Percentiles rank a stretch among this genome's conserved stretches.
Conservation (phyloP, 306 rosid species). For the Castanea crenata region DNA sequence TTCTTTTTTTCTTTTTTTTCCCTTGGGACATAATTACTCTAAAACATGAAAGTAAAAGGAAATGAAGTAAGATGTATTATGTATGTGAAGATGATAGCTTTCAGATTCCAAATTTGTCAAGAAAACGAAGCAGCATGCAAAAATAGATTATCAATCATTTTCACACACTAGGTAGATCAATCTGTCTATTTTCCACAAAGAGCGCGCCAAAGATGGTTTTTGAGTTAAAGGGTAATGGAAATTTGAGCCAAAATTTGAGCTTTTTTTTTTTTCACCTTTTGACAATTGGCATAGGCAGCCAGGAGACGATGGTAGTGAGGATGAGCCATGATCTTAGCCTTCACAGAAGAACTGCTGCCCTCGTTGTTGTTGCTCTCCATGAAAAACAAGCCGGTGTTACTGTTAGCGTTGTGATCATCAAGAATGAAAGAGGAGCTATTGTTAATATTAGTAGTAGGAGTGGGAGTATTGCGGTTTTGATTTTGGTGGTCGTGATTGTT, state of each 20-base stretch:
- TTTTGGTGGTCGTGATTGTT: constrained; percentile 22
- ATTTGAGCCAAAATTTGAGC: constrained; percentile 5
- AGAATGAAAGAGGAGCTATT: constrained; percentile 32
- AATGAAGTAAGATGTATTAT: background rate
- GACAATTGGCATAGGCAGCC: constrained; percentile 85
- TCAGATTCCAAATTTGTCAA: constrained; percentile 40
- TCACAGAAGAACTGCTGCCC: constrained; percentile 39
- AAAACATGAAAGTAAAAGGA: background rate
- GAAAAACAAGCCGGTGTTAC: constrained; percentile 47
- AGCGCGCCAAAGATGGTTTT: background rate
- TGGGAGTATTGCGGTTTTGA: constrained; percentile 28
- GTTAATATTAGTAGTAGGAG: background rate
- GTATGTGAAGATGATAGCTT: constrained; percentile 8
- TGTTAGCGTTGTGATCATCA: constrained; percentile 21
- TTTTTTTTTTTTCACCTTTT: constrained; percentile 56
- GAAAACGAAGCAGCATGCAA: constrained; percentile 11
- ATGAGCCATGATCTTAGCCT: constrained; percentile 94
- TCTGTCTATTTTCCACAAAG: background rate
- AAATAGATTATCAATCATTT: constrained; percentile 21
- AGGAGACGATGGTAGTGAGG: constrained; percentile 96
- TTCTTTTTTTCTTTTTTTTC: background rate
- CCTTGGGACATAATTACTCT: constrained; percentile 11
- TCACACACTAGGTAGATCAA: constrained; percentile 4
- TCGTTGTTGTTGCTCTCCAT: constrained; percentile 48
- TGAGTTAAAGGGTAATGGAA: constrained; percentile 13